Conservation (phyloP, 73 alveolate species). For the Breviolum minutum region DNA sequence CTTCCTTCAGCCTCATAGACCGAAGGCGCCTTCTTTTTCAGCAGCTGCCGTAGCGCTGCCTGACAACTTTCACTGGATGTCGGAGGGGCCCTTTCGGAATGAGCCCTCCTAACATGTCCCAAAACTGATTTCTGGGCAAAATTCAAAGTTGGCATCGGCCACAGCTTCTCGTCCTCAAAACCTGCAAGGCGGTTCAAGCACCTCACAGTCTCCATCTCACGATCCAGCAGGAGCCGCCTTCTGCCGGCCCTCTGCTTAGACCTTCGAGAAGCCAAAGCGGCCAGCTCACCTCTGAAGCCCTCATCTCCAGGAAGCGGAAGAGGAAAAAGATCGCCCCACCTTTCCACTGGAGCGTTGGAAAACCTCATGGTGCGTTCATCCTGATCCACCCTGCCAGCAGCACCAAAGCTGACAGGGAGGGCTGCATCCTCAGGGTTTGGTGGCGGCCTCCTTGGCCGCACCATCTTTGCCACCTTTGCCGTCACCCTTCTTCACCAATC, state of each 20-base stretch:
- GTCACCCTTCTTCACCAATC: neutral
- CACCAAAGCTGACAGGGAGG: neutral
- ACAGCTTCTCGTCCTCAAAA: neutral
- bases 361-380: neutral
- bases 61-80: neutral
- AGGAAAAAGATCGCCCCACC: neutral
- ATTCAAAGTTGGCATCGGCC: neutral
- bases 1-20: neutral
- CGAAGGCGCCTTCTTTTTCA: conserved; percentile 15
- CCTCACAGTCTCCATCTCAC: neutral
- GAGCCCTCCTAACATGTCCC: neutral
- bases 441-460: neutral
- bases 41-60: conserved; percentile 55
- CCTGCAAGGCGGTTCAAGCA: neutral
- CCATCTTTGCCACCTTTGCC: neutral
- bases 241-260: neutral
- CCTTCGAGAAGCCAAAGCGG: neutral
- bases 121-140: neutral
- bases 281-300: neutral
- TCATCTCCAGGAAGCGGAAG: neutral
- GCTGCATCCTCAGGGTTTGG: neutral
- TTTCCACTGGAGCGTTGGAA: neutral
- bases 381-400: neutral
- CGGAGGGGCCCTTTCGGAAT: conserved; percentile 5
- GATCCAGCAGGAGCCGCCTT: neutral